Percentiles rank a stretch among this genome's conserved stretches.
Conservation (phyloP, 169 alveolate species). For the Ichthyophthirius multifiliis region DNA sequence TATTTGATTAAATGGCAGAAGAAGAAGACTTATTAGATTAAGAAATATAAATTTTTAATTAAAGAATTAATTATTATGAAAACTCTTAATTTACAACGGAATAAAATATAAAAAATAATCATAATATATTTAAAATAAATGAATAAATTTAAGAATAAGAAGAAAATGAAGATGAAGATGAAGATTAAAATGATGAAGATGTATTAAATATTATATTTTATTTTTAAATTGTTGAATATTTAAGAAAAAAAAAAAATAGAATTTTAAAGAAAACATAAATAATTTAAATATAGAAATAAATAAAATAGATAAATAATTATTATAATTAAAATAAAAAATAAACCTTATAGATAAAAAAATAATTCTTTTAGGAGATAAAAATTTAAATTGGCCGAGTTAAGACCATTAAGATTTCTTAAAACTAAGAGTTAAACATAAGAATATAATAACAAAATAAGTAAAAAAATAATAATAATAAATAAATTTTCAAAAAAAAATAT, state of each 20-base stretch:
- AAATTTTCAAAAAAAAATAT: background rate
- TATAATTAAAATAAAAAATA: background rate
- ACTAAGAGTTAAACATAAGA: background rate
- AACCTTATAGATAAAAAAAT: background rate
- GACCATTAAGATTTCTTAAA: background rate
- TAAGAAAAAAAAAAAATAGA: background rate
- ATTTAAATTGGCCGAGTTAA: background rate
- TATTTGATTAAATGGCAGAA: constrained; percentile 1
- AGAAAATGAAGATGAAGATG: background rate
- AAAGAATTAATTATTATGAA: background rate
- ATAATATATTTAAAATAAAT: background rate
- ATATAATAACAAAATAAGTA: background rate
- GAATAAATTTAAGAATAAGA: background rate
- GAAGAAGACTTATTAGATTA: constrained; percentile 13
- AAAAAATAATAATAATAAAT: background rate
- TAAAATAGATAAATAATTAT: background rate
- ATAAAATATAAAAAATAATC: background rate
- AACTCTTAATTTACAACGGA: background rate
- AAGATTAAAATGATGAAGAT: background rate
- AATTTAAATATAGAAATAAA: background rate
- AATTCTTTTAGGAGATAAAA: background rate
- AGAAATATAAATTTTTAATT: background rate
- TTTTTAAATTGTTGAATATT: background rate
- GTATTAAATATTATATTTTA: background rate
- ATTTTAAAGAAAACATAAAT: background rate